Percentiles rank a stretch among this genome's conserved stretches.
Evolutionary conservation across 2,329 filamentous ascomycete genomes (phyloP).

Genomic region (Aspergillus brunneoviolaceus): DNA sequence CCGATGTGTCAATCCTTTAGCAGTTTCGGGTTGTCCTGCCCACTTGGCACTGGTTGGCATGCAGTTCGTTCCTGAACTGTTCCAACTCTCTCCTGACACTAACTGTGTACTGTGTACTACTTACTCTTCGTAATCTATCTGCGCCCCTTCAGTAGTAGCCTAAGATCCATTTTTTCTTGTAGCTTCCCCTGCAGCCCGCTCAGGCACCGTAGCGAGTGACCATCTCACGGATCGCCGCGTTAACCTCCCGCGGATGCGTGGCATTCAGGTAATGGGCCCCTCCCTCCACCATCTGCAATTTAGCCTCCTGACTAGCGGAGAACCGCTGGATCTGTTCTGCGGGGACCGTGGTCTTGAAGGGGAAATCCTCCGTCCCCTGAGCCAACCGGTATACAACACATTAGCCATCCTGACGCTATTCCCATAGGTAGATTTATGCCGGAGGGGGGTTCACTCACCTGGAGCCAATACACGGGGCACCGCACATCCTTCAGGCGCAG

Average conservation of each 20-base stretch:
- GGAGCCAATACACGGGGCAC: slow-evolving; percentile 54
- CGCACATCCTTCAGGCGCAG: slow-evolving; percentile 47
- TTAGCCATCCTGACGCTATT: background rate
- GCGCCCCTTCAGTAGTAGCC: background rate
- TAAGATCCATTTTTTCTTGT: background rate
- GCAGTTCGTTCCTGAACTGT: background rate
- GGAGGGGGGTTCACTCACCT: slow-evolving; percentile 33
- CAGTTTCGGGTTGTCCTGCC: background rate
- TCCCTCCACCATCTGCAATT: slow-evolving; percentile 45
- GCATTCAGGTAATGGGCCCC: slow-evolving; percentile 53
- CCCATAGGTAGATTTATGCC: no score
- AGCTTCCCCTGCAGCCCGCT: background rate
- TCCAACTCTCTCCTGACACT: background rate
- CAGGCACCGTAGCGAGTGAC: slow-evolving; percentile 24
- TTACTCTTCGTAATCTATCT: background rate
- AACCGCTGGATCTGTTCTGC: slow-evolving; percentile 51
- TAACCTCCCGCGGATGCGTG: slow-evolving; percentile 48
- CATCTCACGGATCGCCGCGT: slow-evolving; percentile 25
- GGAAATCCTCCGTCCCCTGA: slow-evolving; percentile 21
- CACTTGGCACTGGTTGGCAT: background rate
- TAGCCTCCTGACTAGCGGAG: slow-evolving; percentile 43
- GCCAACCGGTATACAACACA: background rate
- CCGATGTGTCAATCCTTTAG: background rate
- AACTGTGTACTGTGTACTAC: background rate
- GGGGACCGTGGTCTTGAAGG: slow-evolving; percentile 19